These are phyloP conservation scores for Lipomyces yamadae DNA, from an alignment of 805 yeast species.

Conservation along the genomic window DNA sequence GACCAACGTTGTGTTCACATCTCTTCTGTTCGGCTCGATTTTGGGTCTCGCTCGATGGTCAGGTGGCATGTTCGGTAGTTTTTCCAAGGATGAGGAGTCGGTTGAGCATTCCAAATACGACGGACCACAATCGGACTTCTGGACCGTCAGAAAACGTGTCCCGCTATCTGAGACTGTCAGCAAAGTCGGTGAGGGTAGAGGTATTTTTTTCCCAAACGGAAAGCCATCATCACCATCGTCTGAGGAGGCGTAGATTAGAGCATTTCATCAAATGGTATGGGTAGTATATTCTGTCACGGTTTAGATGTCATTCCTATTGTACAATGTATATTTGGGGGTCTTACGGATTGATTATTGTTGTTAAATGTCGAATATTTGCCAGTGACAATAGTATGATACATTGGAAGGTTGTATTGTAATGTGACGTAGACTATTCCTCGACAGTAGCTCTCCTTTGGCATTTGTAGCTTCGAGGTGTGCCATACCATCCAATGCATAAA, in stretches of 20 bases:
- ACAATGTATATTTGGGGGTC: conserved; percentile 2
- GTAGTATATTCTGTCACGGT: not conserved
- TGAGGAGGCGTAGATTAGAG: conserved; percentile 2
- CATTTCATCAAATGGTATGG: not conserved
- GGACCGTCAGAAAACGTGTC: conserved; percentile 80
- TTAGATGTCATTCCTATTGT: not conserved
- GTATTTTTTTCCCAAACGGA: conserved; percentile 29
- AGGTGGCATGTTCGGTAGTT: conserved; percentile 49
- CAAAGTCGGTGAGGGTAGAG: conserved; percentile 61
- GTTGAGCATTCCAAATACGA: conserved; percentile 37
- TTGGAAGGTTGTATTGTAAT: not conserved
- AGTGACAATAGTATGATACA: not conserved
- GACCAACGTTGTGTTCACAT: conserved; percentile 17
- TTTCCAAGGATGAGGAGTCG: conserved; percentile 43
- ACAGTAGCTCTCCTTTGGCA: not conserved
- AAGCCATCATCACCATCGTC: not conserved
- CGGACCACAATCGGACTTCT: conserved; percentile 54
- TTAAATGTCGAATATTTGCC: not conserved
- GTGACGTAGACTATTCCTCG: no score
- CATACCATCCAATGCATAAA: not conserved
- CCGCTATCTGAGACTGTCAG: conserved; percentile 80
- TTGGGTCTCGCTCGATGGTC: conserved; percentile 53
- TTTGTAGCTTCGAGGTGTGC: not conserved
- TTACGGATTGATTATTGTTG: not conserved
- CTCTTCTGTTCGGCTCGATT: conserved; percentile 29